Conservation (phyloP, 2,329 filamentous ascomycete species). For the Boeremia exigua region DNA sequence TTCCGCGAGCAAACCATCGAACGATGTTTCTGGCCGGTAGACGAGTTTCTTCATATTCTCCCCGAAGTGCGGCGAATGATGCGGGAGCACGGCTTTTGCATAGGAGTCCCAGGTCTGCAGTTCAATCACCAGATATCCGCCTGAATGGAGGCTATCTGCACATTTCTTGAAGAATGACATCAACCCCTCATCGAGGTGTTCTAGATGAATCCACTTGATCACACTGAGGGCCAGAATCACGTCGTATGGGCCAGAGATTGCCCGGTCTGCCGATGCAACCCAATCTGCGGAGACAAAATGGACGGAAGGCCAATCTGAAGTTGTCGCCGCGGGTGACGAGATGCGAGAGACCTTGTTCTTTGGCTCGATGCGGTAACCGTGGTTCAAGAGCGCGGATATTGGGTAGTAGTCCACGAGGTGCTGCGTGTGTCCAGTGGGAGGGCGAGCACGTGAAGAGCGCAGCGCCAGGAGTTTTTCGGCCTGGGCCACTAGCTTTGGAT, state of each 20-base stretch:
- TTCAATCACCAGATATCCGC: slow-evolving; percentile 44
- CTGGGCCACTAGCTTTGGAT: slow-evolving; percentile 44
- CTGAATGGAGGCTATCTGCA: slow-evolving; percentile 32
- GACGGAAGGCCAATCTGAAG: slow-evolving; percentile 34
- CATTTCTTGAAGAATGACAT: slow-evolving; percentile 43
- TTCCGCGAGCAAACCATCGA: slow-evolving; percentile 36
- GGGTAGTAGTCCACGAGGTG: slow-evolving; percentile 43
- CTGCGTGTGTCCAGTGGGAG: slow-evolving; percentile 23
- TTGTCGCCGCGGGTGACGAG: slow-evolving; percentile 21
- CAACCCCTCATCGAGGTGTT: slow-evolving; percentile 45
- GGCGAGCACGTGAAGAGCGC: slow-evolving; percentile 44
- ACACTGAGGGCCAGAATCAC: slow-evolving; percentile 49
- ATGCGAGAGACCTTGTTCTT: slow-evolving; percentile 19
- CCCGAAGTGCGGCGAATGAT: slow-evolving; percentile 42
- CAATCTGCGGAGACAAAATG: slow-evolving; percentile 45
- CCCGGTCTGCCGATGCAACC: slow-evolving; percentile 33
- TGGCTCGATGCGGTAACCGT: slow-evolving; percentile 42
- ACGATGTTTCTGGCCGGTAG: slow-evolving; percentile 45
- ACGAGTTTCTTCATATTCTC: slow-evolving; percentile 33
- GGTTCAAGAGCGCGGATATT: slow-evolving; percentile 42
- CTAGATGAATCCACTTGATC: slow-evolving; percentile 50
- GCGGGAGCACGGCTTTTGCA: slow-evolving; percentile 42
- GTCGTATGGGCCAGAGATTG: slow-evolving; percentile 37
- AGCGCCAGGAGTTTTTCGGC: slow-evolving; percentile 46
- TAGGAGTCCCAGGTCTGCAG: slow-evolving; percentile 48